A percentile compares a stretch with the other conserved stretches of the same genome.
Conservation (phyloP, 2,329 filamentous ascomycete species). For the Arthrocladium fulminans region DNA sequence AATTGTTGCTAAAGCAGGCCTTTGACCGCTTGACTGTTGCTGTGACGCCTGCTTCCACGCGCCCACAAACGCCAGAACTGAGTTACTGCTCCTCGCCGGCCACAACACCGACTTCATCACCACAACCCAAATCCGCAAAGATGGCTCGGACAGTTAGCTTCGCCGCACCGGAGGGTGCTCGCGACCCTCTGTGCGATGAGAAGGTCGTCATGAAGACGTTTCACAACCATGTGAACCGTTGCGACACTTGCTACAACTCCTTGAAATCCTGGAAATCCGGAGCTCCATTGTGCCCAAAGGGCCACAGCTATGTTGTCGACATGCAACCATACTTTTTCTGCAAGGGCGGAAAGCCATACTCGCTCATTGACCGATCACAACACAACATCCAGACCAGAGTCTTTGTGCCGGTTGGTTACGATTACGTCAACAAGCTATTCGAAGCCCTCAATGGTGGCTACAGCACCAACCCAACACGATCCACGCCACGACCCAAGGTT, state of each 20-base stretch:
- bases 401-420: conserved; percentile 1
- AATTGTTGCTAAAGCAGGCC: neutral
- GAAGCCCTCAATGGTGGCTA: conserved; percentile 5
- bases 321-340: conserved; percentile 8
- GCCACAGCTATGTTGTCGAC: conserved; percentile 4
- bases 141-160: conserved; percentile 9
- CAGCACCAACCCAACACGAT: neutral
- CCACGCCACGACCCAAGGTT: neutral
- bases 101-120: conserved; percentile 4
- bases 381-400: neutral
- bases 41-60: neutral
- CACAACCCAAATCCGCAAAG: neutral
- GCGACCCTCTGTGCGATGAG: conserved; percentile 5
- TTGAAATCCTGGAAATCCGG: conserved; percentile 3
- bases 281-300: neutral
- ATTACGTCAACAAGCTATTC: conserved; percentile 6
- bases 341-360: conserved; percentile 6
- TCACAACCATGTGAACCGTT: conserved; percentile 5
- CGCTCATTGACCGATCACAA: neutral
- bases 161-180: conserved; percentile 3
- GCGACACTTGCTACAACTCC: conserved; percentile 3
- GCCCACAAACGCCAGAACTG: conserved; percentile 4
- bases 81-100: neutral
- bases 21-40: conserved; percentile 5
- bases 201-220: conserved; percentile 6